Evolutionary conservation across 805 yeast species (phyloP).

Genomic region (Pichia nanzhaoensis): DNA sequence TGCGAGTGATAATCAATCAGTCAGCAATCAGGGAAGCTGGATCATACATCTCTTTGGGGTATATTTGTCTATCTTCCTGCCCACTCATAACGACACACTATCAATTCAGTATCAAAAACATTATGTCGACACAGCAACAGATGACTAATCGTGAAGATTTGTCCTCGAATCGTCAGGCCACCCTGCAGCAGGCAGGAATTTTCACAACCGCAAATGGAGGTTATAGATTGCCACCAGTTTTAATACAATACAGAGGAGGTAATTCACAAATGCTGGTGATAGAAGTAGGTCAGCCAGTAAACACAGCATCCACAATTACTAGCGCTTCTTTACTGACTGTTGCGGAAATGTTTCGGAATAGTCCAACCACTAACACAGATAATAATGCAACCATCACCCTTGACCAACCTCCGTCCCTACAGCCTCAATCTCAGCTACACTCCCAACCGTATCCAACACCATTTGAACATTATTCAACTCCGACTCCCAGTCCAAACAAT

Average conservation of each 20-base stretch:
- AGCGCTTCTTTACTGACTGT: constrained; percentile 1
- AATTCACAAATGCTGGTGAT: constrained; percentile 24
- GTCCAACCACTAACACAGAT: neutral
- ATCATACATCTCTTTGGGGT: too few relatives aligned
- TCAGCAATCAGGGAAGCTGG: too few relatives aligned
- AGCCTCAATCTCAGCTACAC: neutral
- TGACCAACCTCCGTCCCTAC: neutral
- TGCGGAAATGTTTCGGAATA: constrained; percentile 7
- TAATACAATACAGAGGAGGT: constrained; percentile 28
- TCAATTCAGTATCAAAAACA: too few relatives aligned
- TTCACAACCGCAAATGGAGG: constrained; percentile 17
- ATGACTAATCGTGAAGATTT: neutral
- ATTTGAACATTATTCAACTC: neutral
- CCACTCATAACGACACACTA: neutral
- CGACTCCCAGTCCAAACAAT: neutral
- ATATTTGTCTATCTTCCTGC: too few relatives aligned
- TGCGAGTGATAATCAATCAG: too few relatives aligned
- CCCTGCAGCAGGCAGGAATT: constrained; percentile 15
- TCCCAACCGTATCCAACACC: neutral
- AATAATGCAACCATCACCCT: neutral
- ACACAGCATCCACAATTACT: neutral
- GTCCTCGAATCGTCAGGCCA: neutral
- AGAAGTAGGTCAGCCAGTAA: constrained; percentile 25
- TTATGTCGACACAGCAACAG: neutral
- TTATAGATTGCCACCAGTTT: constrained; percentile 26